Evolutionary conservation across 1,284 basidiomycete species (phyloP).

Genomic region (Sporisorium reilianum): DNA sequence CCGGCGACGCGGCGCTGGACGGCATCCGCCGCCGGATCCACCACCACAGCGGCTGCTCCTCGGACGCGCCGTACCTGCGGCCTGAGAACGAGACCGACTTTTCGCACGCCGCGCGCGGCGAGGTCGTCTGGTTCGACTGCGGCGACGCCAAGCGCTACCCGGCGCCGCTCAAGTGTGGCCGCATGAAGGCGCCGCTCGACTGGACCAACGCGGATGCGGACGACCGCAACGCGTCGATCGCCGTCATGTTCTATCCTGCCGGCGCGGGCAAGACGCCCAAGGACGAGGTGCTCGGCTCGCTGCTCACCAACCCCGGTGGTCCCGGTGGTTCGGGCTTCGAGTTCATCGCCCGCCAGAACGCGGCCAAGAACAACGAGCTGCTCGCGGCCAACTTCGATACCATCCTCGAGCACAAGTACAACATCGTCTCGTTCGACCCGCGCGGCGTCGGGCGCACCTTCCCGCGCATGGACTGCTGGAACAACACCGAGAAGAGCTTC

Average conservation of each 20-base stretch:
- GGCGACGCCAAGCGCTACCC: constrained; percentile 38
- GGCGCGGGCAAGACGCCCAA: constrained; percentile 48
- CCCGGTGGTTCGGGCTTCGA: constrained; percentile 53
- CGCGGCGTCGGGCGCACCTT: constrained; percentile 48
- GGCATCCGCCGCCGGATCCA: constrained; percentile 19
- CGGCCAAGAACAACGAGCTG: constrained; percentile 30
- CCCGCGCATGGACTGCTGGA: constrained; percentile 53
- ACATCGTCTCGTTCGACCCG: constrained; percentile 55
- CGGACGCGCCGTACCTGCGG: constrained; percentile 15
- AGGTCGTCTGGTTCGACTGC: constrained; percentile 51
- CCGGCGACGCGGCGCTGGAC: constrained; percentile 13
- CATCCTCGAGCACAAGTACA: constrained; percentile 47
- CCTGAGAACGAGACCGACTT: constrained; percentile 50
- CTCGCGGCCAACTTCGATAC: constrained; percentile 39
- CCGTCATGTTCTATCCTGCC: constrained; percentile 54
- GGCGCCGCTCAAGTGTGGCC: constrained; percentile 47
- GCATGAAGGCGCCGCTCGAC: constrained; percentile 56
- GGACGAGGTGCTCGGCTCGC: constrained; percentile 42
- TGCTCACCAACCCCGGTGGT: constrained; percentile 56
- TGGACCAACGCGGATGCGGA: constrained; percentile 47
- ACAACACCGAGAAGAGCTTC: constrained; percentile 36
- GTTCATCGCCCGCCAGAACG: constrained; percentile 36
- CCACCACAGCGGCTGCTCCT: constrained; percentile 15
- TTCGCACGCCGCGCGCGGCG: constrained; percentile 32
- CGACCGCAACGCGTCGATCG: constrained; percentile 48